Percentiles rank a stretch among this genome's conserved stretches.
Conservation (phyloP, 2,329 filamentous ascomycete species). For the Clonostachys rhizophaga region DNA sequence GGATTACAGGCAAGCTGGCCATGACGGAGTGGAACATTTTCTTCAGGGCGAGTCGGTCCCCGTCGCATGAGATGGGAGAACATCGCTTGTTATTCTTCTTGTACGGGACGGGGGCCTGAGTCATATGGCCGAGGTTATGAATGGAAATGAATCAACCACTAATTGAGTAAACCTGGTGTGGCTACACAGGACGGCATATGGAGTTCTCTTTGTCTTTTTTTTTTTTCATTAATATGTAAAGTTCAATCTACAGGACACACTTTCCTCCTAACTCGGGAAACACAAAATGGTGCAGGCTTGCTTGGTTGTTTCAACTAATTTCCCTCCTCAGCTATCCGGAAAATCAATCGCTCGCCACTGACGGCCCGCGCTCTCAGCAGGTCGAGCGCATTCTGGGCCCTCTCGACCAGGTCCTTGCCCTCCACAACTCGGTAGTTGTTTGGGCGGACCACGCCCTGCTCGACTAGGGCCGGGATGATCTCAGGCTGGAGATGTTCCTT, state of each 20-base stretch:
- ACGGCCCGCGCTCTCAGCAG: constrained; percentile 20
- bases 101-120: no score
- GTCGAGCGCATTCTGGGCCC: constrained; percentile 22
- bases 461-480: constrained; percentile 41
- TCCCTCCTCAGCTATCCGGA: constrained; percentile 12
- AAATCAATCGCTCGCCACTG: constrained; percentile 27
- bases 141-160: no score
- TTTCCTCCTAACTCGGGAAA: no score
- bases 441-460: constrained; percentile 24
- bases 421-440: constrained; percentile 29
- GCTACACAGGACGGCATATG: neutral
- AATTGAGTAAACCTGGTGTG: no score
- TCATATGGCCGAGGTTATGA: no score
- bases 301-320: no score
- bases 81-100: no score
- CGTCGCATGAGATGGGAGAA: no score
- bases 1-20: constrained; percentile 21
- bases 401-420: constrained; percentile 21
- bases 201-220: neutral
- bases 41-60: constrained; percentile 16
- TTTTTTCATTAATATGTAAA: neutral
- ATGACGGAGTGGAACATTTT: constrained; percentile 27
- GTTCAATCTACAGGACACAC: no score
- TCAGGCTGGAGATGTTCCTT: constrained; percentile 43
- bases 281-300: no score